Percentiles rank a stretch among this genome's conserved stretches.
Conservation (phyloP, 2,329 filamentous ascomycete genomes). For the Hypoxylon sp. region DNA sequence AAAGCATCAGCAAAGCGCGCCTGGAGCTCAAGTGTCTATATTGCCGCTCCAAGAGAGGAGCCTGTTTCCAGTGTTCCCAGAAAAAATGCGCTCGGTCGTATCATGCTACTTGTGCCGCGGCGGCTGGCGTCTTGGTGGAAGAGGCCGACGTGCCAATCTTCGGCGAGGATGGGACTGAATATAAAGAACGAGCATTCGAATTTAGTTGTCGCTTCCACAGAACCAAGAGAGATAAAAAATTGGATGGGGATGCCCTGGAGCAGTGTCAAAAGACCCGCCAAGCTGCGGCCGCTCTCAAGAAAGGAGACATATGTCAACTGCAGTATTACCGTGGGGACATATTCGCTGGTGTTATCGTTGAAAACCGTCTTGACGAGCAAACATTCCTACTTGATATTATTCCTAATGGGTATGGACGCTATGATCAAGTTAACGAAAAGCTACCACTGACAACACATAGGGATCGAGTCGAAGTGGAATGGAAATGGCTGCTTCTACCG, state of each 20-base stretch:
- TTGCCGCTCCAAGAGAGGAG: constrained; percentile 94
- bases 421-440: constrained; percentile 17
- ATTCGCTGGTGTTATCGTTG: constrained; percentile 88
- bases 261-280: constrained; percentile 76
- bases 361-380: constrained; percentile 83
- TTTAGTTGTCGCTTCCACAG: constrained; percentile 96
- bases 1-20: constrained; percentile 87
- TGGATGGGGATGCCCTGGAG: constrained; percentile 78
- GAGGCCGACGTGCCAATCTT: constrained; percentile 88
- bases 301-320: constrained; percentile 86
- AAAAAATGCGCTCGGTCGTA: constrained; percentile 95
- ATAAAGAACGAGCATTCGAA: constrained; percentile 91
- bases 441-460: constrained; percentile 65
- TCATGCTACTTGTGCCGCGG: constrained; percentile 93
- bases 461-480: constrained; percentile 83
- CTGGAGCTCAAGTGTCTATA: constrained; percentile 94
- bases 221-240: constrained; percentile 84
- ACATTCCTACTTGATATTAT: constrained; percentile 85
- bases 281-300: constrained; percentile 76
- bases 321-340: constrained; percentile 89
- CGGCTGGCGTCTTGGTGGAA: constrained; percentile 93
- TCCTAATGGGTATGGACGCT: constrained; percentile 77
- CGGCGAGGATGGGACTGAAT: constrained; percentile 91
- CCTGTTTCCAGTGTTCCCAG: constrained; percentile 95
- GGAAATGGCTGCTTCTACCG: constrained; percentile 85